phyloP scores from a whole-genome alignment of 169 alveolate species.

The Amoebophrya sp. region DNA sequence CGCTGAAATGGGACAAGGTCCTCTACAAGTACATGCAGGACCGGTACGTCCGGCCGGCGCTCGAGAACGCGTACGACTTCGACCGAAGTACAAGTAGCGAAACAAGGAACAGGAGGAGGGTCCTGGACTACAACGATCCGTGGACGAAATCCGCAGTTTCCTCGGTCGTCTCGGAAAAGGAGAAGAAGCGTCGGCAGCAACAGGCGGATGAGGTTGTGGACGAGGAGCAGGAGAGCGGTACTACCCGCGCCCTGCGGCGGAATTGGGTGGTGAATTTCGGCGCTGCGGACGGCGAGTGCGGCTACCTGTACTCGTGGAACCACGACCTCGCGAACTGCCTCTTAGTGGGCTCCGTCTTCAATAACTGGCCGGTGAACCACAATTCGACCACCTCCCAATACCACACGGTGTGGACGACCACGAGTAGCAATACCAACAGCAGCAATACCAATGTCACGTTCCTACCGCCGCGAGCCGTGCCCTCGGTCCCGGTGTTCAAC shows the following conservation, averaged over 20 bases:
- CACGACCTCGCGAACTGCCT: conserved; percentile 1
- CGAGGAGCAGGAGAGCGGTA: too few relatives aligned
- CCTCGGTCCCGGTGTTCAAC: background rate
- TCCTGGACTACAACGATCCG: background rate
- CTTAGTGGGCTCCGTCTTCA: background rate
- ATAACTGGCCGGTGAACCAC: background rate
- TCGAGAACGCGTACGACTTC: background rate
- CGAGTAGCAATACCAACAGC: too few relatives aligned
- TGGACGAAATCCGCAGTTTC: background rate
- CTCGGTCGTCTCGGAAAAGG: background rate
- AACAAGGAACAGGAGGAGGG: background rate
- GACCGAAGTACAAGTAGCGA: background rate
- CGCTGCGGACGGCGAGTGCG: background rate
- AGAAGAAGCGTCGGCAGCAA: background rate
- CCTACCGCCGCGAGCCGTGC: too few relatives aligned
- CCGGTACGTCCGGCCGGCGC: background rate
- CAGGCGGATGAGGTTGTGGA: too few relatives aligned
- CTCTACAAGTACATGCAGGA: background rate
- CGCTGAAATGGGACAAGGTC: background rate
- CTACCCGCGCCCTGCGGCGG: too few relatives aligned
- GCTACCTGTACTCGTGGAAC: background rate
- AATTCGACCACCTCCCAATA: background rate
- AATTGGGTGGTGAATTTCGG: background rate
- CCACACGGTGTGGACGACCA: too few relatives aligned
- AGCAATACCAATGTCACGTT: too few relatives aligned